These are phyloP conservation scores for Nicotiana otophora DNA, from an alignment of 257 asterid species.

Conservation along the genomic window DNA sequence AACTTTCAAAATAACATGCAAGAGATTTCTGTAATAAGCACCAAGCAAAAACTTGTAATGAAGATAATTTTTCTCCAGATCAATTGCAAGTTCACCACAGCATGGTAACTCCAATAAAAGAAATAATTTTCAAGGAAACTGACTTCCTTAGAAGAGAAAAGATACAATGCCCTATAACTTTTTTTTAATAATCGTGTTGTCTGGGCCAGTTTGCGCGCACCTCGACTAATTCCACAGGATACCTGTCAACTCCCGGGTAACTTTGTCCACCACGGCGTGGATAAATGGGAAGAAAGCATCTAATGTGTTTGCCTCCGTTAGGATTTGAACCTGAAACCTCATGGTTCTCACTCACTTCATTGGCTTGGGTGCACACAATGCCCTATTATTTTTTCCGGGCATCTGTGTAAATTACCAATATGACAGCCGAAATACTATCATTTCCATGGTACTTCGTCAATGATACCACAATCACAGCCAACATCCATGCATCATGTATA, in stretches of 20 bases:
- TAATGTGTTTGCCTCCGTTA: too few relatives aligned
- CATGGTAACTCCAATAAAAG: not conserved
- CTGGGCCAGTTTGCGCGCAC: too few relatives aligned
- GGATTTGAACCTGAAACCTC: too few relatives aligned
- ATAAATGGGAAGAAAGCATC: too few relatives aligned
- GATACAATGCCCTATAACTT: not conserved
- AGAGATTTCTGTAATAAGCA: not conserved
- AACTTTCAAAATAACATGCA: slow-evolving; percentile 1
- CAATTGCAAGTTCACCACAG: not conserved
- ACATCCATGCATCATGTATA: not conserved
- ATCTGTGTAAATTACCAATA: not conserved
- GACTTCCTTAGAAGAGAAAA: not conserved
- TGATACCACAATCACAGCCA: not conserved
- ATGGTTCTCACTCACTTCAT: too few relatives aligned
- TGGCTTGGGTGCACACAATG: not conserved
- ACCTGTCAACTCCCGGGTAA: too few relatives aligned
- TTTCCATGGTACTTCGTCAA: not conserved
- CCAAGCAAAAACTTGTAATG: not conserved
- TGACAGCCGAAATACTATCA: not conserved
- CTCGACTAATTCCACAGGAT: too few relatives aligned
- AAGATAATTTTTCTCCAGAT: not conserved
- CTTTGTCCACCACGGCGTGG: too few relatives aligned
- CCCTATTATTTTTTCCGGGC: not conserved
- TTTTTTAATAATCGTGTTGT: too few relatives aligned
- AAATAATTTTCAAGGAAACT: not conserved